A percentile compares a stretch with the other conserved stretches of the same genome.
These are phyloP conservation scores for Rubus idaeus DNA, from an alignment of 306 rosid species.

Conservation along the genomic window DNA sequence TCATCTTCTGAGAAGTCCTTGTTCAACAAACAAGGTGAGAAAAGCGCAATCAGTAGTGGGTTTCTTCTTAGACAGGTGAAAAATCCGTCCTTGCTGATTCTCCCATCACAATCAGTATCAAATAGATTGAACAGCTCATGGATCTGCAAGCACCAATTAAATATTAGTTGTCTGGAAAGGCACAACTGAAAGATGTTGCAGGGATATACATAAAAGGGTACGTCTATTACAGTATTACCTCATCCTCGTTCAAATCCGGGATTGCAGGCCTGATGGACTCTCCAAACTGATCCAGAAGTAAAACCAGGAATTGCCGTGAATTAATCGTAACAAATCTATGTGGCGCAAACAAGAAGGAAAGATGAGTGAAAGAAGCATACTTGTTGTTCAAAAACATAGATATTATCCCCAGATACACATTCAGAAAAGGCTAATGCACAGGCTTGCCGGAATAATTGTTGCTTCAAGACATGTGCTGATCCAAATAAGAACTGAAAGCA, in stretches of 20 bases:
- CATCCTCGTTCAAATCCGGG: conserved; percentile 52
- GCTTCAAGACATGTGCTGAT: conserved; percentile 63
- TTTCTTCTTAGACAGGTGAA: conserved; percentile 54
- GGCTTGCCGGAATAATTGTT: conserved; percentile 59
- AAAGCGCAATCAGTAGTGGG: conserved; percentile 80
- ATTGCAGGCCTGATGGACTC: conserved; percentile 48
- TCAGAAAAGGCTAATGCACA: conserved; percentile 67
- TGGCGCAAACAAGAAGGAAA: conserved; percentile 5
- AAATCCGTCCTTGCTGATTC: conserved; percentile 63
- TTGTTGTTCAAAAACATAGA: conserved; percentile 46
- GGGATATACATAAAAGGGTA: conserved; percentile 6
- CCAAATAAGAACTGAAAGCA: conserved; percentile 69
- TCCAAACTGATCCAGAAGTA: conserved; percentile 50
- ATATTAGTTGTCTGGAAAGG: not conserved
- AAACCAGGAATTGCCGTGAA: conserved; percentile 29
- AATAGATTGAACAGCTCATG: conserved; percentile 56
- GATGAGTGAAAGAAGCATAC: conserved; percentile 34
- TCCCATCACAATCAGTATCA: conserved; percentile 58
- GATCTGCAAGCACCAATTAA: conserved; percentile 47
- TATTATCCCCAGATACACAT: conserved; percentile 47
- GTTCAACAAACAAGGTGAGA: conserved; percentile 47
- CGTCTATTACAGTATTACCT: conserved; percentile 57
- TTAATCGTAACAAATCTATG: conserved; percentile 11
- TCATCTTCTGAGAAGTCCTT: conserved; percentile 30
- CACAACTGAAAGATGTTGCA: not conserved